Percentiles rank a stretch among this genome's conserved stretches.
Evolutionary conservation across 441 rosid species (phyloP).

Genomic region (Mallotus japonicus): DNA sequence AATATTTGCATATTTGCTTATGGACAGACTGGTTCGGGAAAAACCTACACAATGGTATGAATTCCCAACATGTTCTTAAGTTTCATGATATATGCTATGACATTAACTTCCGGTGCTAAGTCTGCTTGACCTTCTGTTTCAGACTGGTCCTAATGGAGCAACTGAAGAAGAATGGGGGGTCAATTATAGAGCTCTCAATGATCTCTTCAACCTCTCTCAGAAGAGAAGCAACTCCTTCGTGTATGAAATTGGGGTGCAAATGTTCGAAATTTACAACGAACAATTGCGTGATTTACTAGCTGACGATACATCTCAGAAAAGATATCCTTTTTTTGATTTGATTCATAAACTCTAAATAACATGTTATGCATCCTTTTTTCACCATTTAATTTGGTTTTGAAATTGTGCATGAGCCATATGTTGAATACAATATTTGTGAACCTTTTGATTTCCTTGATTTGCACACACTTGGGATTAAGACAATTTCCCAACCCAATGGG

Average conservation of each 20-base stretch:
- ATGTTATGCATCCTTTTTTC: background rate
- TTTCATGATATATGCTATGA: background rate
- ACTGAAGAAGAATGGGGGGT: slow-evolving; percentile 93
- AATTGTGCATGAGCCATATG: background rate
- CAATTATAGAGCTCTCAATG: slow-evolving; percentile 85
- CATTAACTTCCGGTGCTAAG: background rate
- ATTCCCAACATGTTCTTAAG: background rate
- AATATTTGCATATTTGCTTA: slow-evolving; percentile 95
- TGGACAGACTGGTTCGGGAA: slow-evolving; percentile 97
- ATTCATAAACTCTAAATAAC: background rate
- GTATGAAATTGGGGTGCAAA: slow-evolving; percentile 81
- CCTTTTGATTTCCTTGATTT: slow-evolving; percentile 53
- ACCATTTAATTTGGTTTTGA: background rate
- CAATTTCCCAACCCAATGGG: slow-evolving; percentile 74
- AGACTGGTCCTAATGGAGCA: slow-evolving; percentile 84
- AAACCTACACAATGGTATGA: slow-evolving; percentile 88
- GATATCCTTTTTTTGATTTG: slow-evolving; percentile 63
- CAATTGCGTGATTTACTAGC: slow-evolving; percentile 85
- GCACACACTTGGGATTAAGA: slow-evolving; percentile 94
- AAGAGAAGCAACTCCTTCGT: slow-evolving; percentile 48
- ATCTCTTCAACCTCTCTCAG: slow-evolving; percentile 77
- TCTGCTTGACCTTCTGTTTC: slow-evolving; percentile 15
- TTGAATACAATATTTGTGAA: slow-evolving; percentile 6
- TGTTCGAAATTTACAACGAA: slow-evolving; percentile 96
- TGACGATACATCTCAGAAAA: slow-evolving; percentile 55